Conservation (phyloP, 2,329 filamentous ascomycete genomes). For the Dactylonectria estremocensis region DNA sequence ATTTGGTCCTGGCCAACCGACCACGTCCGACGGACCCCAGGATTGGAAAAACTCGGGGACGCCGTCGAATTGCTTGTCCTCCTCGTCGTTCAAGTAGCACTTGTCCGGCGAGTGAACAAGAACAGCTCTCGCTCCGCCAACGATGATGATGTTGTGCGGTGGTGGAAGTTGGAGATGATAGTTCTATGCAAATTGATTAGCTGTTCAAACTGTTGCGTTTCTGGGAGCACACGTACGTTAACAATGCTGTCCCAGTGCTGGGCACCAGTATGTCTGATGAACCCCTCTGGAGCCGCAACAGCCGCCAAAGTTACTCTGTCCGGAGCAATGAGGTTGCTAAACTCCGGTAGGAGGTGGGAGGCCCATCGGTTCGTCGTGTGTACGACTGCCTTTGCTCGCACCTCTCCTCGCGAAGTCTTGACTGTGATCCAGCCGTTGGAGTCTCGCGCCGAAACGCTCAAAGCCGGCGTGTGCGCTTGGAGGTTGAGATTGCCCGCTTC, state of each 20-base stretch:
- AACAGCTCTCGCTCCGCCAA: slow-evolving; percentile 24
- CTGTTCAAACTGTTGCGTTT: not conserved
- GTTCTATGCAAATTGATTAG: slow-evolving; percentile 21
- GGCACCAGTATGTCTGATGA: slow-evolving; percentile 28
- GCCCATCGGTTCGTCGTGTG: slow-evolving; percentile 31
- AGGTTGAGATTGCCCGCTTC: slow-evolving; percentile 24
- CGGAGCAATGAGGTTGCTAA: slow-evolving; percentile 22
- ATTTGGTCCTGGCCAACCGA: slow-evolving; percentile 18
- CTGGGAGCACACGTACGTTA: slow-evolving; percentile 13
- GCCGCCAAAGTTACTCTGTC: slow-evolving; percentile 24
- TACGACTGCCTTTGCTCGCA: slow-evolving; percentile 14
- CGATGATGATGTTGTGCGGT: slow-evolving; percentile 27
- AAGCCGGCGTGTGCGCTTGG: slow-evolving; percentile 24
- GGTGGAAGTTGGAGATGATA: slow-evolving; percentile 28
- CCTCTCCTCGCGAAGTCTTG: slow-evolving; percentile 23
- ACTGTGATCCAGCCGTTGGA: slow-evolving; percentile 23
- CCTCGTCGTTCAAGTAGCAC: slow-evolving; percentile 23
- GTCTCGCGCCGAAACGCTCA: slow-evolving; percentile 24
- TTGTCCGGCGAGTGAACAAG: slow-evolving; percentile 22
- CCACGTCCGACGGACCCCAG: slow-evolving; percentile 16
- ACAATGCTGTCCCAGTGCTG: slow-evolving; percentile 31
- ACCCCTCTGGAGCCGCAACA: slow-evolving; percentile 22
- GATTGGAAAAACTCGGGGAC: slow-evolving; percentile 25
- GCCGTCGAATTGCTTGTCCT: slow-evolving; percentile 22
- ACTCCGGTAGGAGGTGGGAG: slow-evolving; percentile 25